Evolutionary conservation across 805 yeast genomes (phyloP).

Genomic region (Clavispora vitiphila): DNA sequence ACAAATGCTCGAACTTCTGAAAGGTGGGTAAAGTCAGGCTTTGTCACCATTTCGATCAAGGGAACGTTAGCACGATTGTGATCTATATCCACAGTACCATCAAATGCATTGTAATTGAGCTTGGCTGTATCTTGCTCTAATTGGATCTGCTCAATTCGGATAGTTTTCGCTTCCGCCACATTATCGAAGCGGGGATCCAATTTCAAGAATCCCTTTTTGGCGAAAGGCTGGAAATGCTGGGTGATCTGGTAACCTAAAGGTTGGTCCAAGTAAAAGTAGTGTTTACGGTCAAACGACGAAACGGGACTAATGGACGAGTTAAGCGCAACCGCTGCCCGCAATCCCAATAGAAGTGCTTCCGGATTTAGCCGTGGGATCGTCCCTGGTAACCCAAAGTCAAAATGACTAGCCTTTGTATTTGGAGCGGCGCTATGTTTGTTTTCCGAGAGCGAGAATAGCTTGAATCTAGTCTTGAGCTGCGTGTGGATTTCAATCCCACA

Average conservation of each 20-base stretch:
- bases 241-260: slow-evolving; percentile 96
- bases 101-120: slow-evolving; percentile 48
- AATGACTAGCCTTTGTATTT: slow-evolving; percentile 67
- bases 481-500: slow-evolving; percentile 95
- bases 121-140: slow-evolving; percentile 95
- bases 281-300: slow-evolving; percentile 87
- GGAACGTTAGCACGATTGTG: slow-evolving; percentile 83
- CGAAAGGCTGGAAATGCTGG: slow-evolving; percentile 78
- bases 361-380: slow-evolving; percentile 80
- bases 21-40: slow-evolving; percentile 72
- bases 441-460: slow-evolving; percentile 66
- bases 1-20: slow-evolving; percentile 73
- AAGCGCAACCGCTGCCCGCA: slow-evolving; percentile 68
- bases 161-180: slow-evolving; percentile 34
- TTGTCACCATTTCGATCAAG: slow-evolving; percentile 84
- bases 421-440: slow-evolving; percentile 36
- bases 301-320: slow-evolving; percentile 49
- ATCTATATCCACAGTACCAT: slow-evolving; percentile 52
- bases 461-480: slow-evolving; percentile 68
- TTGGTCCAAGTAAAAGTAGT: slow-evolving; percentile 94
- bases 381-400: slow-evolving; percentile 88
- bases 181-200: slow-evolving; percentile 52
- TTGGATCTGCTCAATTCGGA: slow-evolving; percentile 75
- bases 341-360: slow-evolving; percentile 65
- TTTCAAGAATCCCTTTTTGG: slow-evolving; percentile 56